Conservation (phyloP, 352 stramenopile genomes). For the Peronosclerospora sorghi region DNA sequence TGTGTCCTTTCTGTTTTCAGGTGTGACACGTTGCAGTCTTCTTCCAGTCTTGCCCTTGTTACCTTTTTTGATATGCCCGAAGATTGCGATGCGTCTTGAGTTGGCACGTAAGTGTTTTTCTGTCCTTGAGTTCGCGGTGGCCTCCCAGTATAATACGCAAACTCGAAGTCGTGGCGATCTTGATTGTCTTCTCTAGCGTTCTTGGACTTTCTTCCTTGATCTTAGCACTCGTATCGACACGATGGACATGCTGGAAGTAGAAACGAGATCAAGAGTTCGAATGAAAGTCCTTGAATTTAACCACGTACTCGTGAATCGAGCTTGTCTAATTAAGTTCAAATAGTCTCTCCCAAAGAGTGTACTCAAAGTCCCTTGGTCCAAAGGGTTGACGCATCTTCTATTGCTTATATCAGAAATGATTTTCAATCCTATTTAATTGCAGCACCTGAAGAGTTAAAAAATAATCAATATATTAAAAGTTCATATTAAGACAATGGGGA, state of each 20-base stretch:
- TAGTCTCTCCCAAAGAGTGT: background rate
- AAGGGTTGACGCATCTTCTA: background rate
- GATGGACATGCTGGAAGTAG: constrained; percentile 11
- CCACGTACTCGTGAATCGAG: constrained; percentile 1
- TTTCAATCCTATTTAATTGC: too few species aligned
- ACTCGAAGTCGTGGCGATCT: constrained; percentile 6
- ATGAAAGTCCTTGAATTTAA: background rate
- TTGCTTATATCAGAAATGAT: too few species aligned
- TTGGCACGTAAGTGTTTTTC: too few species aligned
- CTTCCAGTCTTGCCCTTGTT: constrained; percentile 3
- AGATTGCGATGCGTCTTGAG: background rate
- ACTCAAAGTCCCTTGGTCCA: background rate
- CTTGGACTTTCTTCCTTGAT: constrained; percentile 12
- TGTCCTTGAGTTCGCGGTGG: background rate
- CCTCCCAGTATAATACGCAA: constrained; percentile 8
- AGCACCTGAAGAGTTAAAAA: too few species aligned
- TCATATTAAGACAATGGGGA: too few species aligned
- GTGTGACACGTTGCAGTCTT: constrained; percentile 12
- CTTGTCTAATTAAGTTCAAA: background rate
- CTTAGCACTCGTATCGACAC: constrained; percentile 7
- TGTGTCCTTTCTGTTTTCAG: background rate
- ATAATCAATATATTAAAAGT: too few species aligned
- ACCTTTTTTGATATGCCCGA: background rate
- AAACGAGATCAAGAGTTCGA: constrained; percentile 3
- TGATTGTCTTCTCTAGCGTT: constrained; percentile 4